Conservation (phyloP, 2,329 filamentous ascomycete genomes). For the Colletotrichum truncatum region DNA sequence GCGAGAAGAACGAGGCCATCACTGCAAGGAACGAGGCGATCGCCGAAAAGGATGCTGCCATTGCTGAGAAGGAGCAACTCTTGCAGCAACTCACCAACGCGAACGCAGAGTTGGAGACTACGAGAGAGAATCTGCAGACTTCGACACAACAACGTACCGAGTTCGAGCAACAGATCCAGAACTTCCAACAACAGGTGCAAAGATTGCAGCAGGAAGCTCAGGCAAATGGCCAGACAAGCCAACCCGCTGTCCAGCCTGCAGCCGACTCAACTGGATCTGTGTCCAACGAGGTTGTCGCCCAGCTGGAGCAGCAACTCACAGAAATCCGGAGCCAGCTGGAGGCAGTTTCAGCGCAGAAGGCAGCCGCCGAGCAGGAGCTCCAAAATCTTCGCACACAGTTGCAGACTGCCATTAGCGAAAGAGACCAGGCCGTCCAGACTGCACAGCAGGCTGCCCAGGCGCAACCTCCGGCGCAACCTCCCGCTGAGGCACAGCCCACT, state of each 20-base stretch:
- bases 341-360: conserved; percentile 72
- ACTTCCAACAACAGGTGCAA: conserved; percentile 53
- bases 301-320: conserved; percentile 59
- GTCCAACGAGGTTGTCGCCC: conserved; percentile 56
- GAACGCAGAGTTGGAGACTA: conserved; percentile 64
- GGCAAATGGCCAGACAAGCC: conserved; percentile 48
- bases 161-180: conserved; percentile 53
- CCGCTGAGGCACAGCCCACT: neutral
- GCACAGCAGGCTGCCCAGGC: conserved; percentile 37
- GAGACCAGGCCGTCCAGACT: conserved; percentile 65
- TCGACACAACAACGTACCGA: conserved; percentile 42
- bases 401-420: conserved; percentile 67
- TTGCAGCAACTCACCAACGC: conserved; percentile 59
- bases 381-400: conserved; percentile 66
- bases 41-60: conserved; percentile 56
- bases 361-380: conserved; percentile 72
- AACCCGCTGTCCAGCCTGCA: conserved; percentile 44
- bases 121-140: conserved; percentile 46
- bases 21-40: conserved; percentile 62
- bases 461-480: conserved; percentile 32
- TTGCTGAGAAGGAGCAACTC: conserved; percentile 64
- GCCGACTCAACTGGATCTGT: conserved; percentile 50
- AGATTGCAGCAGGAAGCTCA: conserved; percentile 45
- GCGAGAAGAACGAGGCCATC: conserved; percentile 62
- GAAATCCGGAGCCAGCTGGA: conserved; percentile 70